These are phyloP conservation scores for Cyclanthera cordifolia DNA, from an alignment of 306 rosid species.

Conservation along the genomic window DNA sequence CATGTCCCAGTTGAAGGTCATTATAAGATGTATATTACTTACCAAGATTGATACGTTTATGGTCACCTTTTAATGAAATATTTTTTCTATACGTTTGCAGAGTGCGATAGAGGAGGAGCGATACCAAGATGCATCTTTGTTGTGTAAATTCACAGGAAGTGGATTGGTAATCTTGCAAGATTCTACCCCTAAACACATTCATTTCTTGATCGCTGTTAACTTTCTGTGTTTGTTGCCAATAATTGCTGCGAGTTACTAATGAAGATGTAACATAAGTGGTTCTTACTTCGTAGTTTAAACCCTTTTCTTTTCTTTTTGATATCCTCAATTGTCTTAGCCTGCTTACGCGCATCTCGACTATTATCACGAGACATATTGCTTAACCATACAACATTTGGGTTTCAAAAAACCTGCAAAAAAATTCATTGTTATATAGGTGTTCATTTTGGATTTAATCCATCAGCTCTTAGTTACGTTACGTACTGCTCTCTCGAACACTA, in stretches of 20 bases:
- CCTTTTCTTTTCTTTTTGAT: too few relatives aligned
- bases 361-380: too few relatives aligned
- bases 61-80: background rate
- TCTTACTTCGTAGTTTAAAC: background rate
- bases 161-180: slow-evolving; percentile 58
- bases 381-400: too few relatives aligned
- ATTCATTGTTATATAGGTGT: too few relatives aligned
- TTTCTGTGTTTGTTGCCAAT: background rate
- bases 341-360: too few relatives aligned
- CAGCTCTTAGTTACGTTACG: too few relatives aligned
- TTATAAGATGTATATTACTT: slow-evolving; percentile 8
- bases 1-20: slow-evolving; percentile 75
- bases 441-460: too few relatives aligned
- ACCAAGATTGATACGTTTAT: background rate
- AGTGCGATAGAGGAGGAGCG: slow-evolving; percentile 80
- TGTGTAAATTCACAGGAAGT: slow-evolving; percentile 83
- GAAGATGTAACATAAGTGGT: background rate
- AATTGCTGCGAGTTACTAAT: background rate
- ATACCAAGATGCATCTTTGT: slow-evolving; percentile 76
- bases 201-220: background rate
- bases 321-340: too few relatives aligned
- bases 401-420: too few relatives aligned
- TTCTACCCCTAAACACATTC: background rate
- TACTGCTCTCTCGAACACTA: too few relatives aligned
- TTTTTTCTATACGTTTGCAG: slow-evolving; percentile 29